These are phyloP conservation scores for Aphanomyces invadans DNA, from an alignment of 352 stramenopile species.

Conservation along the genomic window DNA sequence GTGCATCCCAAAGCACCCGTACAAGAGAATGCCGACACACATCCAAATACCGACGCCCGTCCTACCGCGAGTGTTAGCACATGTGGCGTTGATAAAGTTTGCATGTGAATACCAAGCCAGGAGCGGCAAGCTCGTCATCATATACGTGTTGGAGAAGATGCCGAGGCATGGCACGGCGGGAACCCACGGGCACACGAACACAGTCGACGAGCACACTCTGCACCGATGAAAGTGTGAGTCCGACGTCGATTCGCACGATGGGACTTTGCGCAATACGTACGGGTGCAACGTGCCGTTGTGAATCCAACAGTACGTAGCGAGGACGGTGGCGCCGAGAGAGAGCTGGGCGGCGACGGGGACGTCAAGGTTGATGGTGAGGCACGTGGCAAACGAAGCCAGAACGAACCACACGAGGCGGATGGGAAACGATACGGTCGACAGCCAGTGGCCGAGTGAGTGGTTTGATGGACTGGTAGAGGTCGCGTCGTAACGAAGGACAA, in stretches of 20 bases:
- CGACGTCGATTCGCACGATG: not conserved
- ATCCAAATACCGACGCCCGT: slow-evolving; percentile 70
- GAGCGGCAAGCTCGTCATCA: slow-evolving; percentile 49
- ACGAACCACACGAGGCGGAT: slow-evolving; percentile 55
- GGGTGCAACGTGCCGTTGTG: not conserved
- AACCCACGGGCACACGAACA: slow-evolving; percentile 56
- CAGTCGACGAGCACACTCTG: slow-evolving; percentile 24
- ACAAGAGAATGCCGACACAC: slow-evolving; percentile 47
- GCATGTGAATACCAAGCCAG: slow-evolving; percentile 39
- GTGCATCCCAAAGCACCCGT: slow-evolving; percentile 70
- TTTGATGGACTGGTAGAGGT: slow-evolving; percentile 25
- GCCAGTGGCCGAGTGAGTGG: slow-evolving; percentile 21
- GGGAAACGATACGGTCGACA: slow-evolving; percentile 28
- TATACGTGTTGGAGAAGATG: slow-evolving; percentile 61
- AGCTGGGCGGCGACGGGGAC: slow-evolving; percentile 44
- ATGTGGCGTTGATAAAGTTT: not conserved
- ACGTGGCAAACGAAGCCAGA: slow-evolving; percentile 45
- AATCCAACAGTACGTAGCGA: slow-evolving; percentile 35
- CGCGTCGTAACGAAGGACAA: slow-evolving; percentile 66
- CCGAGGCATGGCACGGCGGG: slow-evolving; percentile 48
- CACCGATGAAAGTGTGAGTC: not conserved
- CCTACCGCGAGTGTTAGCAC: slow-evolving; percentile 31
- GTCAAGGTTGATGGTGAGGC: slow-evolving; percentile 45
- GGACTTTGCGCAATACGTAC: slow-evolving; percentile 24
- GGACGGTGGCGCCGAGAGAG: slow-evolving; percentile 30